Conservation (phyloP, 2,329 filamentous ascomycete species). For the Zelopaecilomyces penicillatus region DNA sequence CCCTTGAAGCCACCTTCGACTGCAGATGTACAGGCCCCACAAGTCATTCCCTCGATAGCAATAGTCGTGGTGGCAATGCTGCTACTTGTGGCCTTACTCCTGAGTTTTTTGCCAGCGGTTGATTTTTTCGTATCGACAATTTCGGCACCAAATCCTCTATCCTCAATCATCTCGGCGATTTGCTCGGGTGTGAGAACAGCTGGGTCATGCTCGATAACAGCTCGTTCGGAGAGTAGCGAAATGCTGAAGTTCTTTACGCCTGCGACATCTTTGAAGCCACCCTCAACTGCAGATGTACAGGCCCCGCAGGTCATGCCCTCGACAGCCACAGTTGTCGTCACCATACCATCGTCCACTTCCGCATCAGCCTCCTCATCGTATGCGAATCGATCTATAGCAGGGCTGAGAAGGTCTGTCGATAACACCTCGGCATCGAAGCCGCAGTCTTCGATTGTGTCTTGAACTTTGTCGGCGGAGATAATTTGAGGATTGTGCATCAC, state of each 20-base stretch:
- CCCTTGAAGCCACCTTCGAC: slow-evolving; percentile 75
- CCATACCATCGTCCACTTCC: slow-evolving; percentile 32
- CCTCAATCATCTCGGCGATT: slow-evolving; percentile 54
- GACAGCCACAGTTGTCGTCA: slow-evolving; percentile 68
- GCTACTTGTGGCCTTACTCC: slow-evolving; percentile 25
- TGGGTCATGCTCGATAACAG: slow-evolving; percentile 74
- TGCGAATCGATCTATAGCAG: slow-evolving; percentile 32
- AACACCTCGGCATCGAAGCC: slow-evolving; percentile 88
- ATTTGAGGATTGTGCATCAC: slow-evolving; percentile 75
- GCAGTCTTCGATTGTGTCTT: slow-evolving; percentile 81
- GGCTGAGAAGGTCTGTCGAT: slow-evolving; percentile 64
- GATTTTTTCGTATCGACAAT: slow-evolving; percentile 62
- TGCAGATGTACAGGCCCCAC: slow-evolving; percentile 89
- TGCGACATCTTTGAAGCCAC: slow-evolving; percentile 64
- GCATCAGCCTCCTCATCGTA: slow-evolving; percentile 25
- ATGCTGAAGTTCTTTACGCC: slow-evolving; percentile 73
- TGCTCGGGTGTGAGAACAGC: slow-evolving; percentile 40
- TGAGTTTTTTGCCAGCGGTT: slow-evolving; percentile 13
- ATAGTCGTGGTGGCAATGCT: slow-evolving; percentile 67
- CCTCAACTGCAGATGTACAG: slow-evolving; percentile 78
- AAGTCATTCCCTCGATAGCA: slow-evolving; percentile 93
- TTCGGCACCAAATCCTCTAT: slow-evolving; percentile 72
- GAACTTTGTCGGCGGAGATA: slow-evolving; percentile 66
- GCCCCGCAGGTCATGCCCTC: slow-evolving; percentile 89
- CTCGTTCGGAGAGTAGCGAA: slow-evolving; percentile 74